A percentile compares a stretch with the other conserved stretches of the same genome.
phyloP scores from a whole-genome alignment of 2,329 filamentous ascomycete genomes.

The Epichloe sylvatica region DNA sequence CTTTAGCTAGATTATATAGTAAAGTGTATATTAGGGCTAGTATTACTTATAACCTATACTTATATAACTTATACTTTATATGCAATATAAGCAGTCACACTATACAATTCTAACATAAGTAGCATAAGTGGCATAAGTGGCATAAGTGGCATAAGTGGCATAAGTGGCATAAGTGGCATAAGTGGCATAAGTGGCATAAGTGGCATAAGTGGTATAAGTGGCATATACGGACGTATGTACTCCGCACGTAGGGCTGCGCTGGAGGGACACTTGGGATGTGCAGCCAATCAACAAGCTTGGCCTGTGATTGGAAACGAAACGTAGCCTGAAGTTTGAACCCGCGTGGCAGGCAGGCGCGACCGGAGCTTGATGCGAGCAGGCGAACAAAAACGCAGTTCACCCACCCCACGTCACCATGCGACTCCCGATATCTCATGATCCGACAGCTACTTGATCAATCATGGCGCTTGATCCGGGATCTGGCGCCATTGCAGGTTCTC shows the following conservation, averaged over 20 bases:
- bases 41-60: too few relatives aligned
- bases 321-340: conserved; percentile 9
- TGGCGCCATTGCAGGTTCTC: conserved; percentile 50
- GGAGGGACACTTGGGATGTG: background rate
- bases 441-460: conserved; percentile 12
- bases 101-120: too few relatives aligned
- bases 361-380: background rate
- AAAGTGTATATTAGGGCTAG: too few relatives aligned
- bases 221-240: too few relatives aligned
- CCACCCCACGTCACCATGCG: conserved; percentile 5
- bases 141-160: too few relatives aligned
- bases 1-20: too few relatives aligned
- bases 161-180: too few relatives aligned
- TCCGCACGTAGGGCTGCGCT: too few relatives aligned
- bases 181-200: background rate
- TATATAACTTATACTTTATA: too few relatives aligned
- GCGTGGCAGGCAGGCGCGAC: background rate
- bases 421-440: conserved; percentile 7
- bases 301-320: conserved; percentile 6
- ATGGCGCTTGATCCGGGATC: conserved; percentile 53
- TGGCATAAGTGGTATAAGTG: too few relatives aligned
- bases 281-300: background rate
- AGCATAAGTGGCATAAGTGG: too few relatives aligned
- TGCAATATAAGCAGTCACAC: too few relatives aligned
- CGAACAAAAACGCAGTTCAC: background rate